Conservation (phyloP, 768 basidiomycete species). For the Trichaptum fuscoviolaceum region DNA sequence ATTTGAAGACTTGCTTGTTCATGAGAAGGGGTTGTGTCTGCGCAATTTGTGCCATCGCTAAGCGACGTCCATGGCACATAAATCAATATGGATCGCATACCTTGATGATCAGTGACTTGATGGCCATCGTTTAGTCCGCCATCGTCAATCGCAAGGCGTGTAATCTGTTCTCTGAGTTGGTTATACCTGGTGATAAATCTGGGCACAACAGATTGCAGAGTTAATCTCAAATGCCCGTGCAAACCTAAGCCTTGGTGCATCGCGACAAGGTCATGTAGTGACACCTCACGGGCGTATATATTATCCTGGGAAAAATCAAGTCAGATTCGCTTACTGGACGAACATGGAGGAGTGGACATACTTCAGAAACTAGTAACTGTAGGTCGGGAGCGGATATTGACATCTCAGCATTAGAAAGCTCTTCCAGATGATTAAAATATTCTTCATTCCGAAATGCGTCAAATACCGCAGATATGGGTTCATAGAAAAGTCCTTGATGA, state of each 20-base stretch:
- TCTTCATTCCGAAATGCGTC: conserved; percentile 67
- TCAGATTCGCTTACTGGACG: neutral
- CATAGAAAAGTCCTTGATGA: conserved; percentile 70
- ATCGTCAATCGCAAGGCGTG: conserved; percentile 27
- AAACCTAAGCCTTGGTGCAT: conserved; percentile 63
- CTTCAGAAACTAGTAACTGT: conserved; percentile 61
- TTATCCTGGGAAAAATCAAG: conserved; percentile 51
- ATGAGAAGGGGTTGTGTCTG: neutral
- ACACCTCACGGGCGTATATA: conserved; percentile 59
- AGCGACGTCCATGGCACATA: neutral
- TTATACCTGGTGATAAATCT: conserved; percentile 68
- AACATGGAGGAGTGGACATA: conserved; percentile 22
- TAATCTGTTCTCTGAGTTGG: conserved; percentile 53
- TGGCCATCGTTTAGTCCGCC: conserved; percentile 14
- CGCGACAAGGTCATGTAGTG: conserved; percentile 66
- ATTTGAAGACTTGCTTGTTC: neutral
- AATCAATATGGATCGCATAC: neutral
- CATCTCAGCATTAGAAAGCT: conserved; percentile 55
- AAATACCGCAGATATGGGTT: conserved; percentile 64
- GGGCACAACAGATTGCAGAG: conserved; percentile 41
- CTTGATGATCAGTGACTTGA: neutral
- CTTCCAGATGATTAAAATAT: conserved; percentile 38
- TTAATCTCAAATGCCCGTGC: conserved; percentile 57
- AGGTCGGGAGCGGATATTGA: conserved; percentile 68
- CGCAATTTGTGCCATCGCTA: neutral